Percentiles rank a stretch among this genome's conserved stretches.
These are phyloP conservation scores for Nyssa sinensis DNA, from an alignment of 148 eudicot species.

Conservation along the genomic window DNA sequence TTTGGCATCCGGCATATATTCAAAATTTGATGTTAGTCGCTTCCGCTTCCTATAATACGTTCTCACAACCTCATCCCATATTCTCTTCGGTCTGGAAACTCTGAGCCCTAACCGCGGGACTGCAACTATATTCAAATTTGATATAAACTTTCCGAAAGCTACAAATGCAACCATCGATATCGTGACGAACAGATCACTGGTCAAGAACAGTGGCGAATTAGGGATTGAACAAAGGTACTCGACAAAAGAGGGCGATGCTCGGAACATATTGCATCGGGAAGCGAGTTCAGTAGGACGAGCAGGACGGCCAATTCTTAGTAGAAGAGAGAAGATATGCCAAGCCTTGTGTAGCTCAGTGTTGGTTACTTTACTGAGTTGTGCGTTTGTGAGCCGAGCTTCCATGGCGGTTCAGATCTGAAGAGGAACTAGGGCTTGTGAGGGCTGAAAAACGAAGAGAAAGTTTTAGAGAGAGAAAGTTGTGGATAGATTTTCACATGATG, in stretches of 20 bases:
- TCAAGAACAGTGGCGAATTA: constrained; percentile 55
- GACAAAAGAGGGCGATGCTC: constrained; percentile 34
- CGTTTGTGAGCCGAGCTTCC: constrained; percentile 19
- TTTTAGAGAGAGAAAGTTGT: neutral
- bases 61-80: constrained; percentile 22
- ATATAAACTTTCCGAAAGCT: constrained; percentile 29
- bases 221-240: constrained; percentile 53
- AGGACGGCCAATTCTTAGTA: constrained; percentile 45
- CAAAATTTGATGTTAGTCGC: constrained; percentile 21
- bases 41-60: constrained; percentile 57
- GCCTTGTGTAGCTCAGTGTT: constrained; percentile 37
- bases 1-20: constrained; percentile 17
- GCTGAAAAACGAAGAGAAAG: too few species aligned
- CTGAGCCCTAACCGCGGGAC: constrained; percentile 28
- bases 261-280: constrained; percentile 34
- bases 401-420: constrained; percentile 15
- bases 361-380: constrained; percentile 19
- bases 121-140: constrained; percentile 17
- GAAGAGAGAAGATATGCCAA: constrained; percentile 51
- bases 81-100: constrained; percentile 9
- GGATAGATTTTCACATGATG: neutral
- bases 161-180: constrained; percentile 31
- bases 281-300: constrained; percentile 49
- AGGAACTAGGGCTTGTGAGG: neutral
- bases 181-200: constrained; percentile 27